Conservation (phyloP, 306 rosid species). For the Quercus glauca region DNA sequence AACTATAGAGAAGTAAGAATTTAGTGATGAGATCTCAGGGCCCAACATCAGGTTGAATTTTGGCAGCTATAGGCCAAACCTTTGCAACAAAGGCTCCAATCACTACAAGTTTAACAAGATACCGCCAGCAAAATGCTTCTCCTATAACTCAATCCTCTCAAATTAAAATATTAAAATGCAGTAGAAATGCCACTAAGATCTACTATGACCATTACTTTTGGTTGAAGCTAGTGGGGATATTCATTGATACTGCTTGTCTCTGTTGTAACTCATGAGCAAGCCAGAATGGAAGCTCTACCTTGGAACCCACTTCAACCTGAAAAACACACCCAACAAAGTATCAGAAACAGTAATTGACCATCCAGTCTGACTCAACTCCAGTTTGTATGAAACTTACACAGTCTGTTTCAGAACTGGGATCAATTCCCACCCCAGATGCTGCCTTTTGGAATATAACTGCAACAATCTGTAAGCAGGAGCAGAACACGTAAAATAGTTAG, state of each 20-base stretch:
- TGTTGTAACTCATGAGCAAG: slow-evolving; percentile 79
- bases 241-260: slow-evolving; percentile 67
- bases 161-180: slow-evolving; percentile 2
- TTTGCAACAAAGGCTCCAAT: neutral
- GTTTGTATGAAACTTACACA: slow-evolving; percentile 48
- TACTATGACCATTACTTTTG: slow-evolving; percentile 53
- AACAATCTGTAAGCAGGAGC: slow-evolving; percentile 47
- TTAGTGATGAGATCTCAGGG: neutral
- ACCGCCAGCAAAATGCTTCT: neutral
- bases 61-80: neutral
- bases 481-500: slow-evolving; percentile 13
- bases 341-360: slow-evolving; percentile 27
- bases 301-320: slow-evolving; percentile 90
- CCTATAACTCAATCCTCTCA: neutral
- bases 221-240: slow-evolving; percentile 74
- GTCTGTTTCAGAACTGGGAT: slow-evolving; percentile 76
- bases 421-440: slow-evolving; percentile 83
- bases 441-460: slow-evolving; percentile 69
- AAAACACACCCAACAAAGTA: slow-evolving; percentile 28
- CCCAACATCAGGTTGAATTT: neutral
- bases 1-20: neutral
- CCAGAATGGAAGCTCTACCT: slow-evolving; percentile 93
- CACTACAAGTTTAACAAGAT: neutral
- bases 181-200: slow-evolving; percentile 1
- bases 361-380: slow-evolving; percentile 2